Evolutionary conservation across 306 rosid genomes (phyloP).

Genomic region (Carpinus viminea): DNA sequence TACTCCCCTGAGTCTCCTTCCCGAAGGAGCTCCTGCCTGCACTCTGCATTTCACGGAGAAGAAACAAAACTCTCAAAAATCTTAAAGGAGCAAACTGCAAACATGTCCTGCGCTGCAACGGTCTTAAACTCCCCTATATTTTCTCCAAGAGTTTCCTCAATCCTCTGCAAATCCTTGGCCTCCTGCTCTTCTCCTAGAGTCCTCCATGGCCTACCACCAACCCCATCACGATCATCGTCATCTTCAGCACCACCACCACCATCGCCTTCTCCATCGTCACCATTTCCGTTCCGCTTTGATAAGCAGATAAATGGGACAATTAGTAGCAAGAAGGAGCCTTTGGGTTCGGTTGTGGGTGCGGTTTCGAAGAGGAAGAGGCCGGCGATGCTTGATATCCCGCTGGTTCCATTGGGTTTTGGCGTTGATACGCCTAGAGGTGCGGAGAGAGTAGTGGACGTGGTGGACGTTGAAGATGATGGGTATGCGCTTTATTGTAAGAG

Average conservation of each 20-base stretch:
- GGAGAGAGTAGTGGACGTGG: slow-evolving; percentile 30
- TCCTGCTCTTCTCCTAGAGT: slow-evolving; percentile 38
- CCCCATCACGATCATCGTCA: slow-evolving; percentile 9
- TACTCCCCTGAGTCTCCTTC: not conserved
- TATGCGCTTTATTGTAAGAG: slow-evolving; percentile 54
- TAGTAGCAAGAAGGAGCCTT: slow-evolving; percentile 4
- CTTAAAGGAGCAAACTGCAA: not conserved
- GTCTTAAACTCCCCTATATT: slow-evolving; percentile 42
- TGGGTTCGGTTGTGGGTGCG: slow-evolving; percentile 4
- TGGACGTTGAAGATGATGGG: slow-evolving; percentile 51
- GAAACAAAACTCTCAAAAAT: not conserved
- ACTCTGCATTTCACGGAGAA: not conserved
- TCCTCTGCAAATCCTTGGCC: slow-evolving; percentile 30
- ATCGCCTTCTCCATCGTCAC: slow-evolving; percentile 7
- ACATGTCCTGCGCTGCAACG: slow-evolving; percentile 44
- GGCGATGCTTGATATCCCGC: slow-evolving; percentile 37
- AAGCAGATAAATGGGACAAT: slow-evolving; percentile 2
- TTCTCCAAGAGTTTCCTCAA: slow-evolving; percentile 39
- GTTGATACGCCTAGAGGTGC: slow-evolving; percentile 19
- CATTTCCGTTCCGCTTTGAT: slow-evolving; percentile 21
- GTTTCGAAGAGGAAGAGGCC: slow-evolving; percentile 55
- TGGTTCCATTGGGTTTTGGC: slow-evolving; percentile 18
- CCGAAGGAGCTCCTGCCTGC: not conserved
- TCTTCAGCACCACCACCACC: slow-evolving; percentile 1
- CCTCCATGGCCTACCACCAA: slow-evolving; percentile 27